Evolutionary conservation across 2,329 filamentous ascomycete species (phyloP), one percentile per base, ranked within the genome.

Genomic region (Penicillium palitans): DNA sequence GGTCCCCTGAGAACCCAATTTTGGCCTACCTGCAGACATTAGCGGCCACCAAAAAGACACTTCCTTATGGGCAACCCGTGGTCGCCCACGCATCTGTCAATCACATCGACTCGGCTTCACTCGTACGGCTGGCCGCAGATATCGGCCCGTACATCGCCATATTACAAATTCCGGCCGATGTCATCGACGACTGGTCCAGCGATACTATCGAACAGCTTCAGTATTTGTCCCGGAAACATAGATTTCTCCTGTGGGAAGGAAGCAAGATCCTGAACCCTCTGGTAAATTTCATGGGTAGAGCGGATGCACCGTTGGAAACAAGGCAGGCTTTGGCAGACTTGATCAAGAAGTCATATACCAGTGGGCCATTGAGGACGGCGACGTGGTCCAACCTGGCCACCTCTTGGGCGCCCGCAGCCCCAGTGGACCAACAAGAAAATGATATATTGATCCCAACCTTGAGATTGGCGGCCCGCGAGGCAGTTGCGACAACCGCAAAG

Each of bases 161-260:
- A 29, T 76, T 87, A 55, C 84, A 86, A 71, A 83, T 85, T 5
- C 83, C 86, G 67, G 84, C 83, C 55, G 84, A 87, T 71, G 84
- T 84, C 52, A 81, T 87, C 64, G 79, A 81, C 61, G 84, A 87
- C 71, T 87, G 84, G 78, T 80, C 79, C 15, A 80, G 83, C 59
- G 78, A 82, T 57, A 85, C 83, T 1, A 81, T 81, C 33, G 69
- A 71, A 24, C 69, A 72, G 52, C 67, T 78, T 54, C 71, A 63
- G 21, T 63, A 62, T 31, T 59, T 75, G 37, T 70, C 76, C n/a
- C 74, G 69, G 52, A 71, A 66, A 55, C 65, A 76, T 64, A 68
- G 66, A 2, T 78, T 78, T 55, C 57, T 78, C 31, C 63, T 78
- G 48, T 78, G 76, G 76, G 76, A 78, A 64, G 70, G 72, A 17